Conservation (phyloP, 345 rosid species). For the Xanthoceras sorbifolium region DNA sequence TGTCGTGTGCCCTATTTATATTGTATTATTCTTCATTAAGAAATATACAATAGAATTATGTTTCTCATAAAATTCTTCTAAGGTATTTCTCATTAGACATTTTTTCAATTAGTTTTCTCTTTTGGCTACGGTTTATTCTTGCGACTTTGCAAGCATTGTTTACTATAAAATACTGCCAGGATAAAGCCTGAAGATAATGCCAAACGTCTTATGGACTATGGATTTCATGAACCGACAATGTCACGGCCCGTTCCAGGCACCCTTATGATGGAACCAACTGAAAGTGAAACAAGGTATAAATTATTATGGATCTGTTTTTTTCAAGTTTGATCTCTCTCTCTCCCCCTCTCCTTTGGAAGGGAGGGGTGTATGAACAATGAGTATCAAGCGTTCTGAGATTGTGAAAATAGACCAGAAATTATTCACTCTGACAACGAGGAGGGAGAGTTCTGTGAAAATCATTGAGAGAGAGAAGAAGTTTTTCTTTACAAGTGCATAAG, state of each 20-base stretch:
- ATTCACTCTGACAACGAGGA: too few species aligned
- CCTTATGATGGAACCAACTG: slow-evolving; percentile 98
- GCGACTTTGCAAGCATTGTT: slow-evolving; percentile 6
- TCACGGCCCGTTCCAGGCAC: slow-evolving; percentile 99
- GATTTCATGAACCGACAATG: slow-evolving; percentile 98
- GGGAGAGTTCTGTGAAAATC: too few species aligned
- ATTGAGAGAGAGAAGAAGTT: too few species aligned
- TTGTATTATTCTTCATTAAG: too few species aligned
- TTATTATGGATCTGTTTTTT: neutral
- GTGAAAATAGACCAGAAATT: too few species aligned
- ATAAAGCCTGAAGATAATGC: slow-evolving; percentile 98
- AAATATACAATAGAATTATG: too few species aligned
- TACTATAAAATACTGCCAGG: slow-evolving; percentile 75
- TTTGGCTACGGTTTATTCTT: slow-evolving; percentile 18
- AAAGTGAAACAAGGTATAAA: slow-evolving; percentile 96
- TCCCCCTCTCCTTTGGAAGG: slow-evolving; percentile 9
- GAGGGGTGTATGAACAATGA: too few species aligned
- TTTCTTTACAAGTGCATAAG: too few species aligned
- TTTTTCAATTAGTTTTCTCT: slow-evolving; percentile 3
- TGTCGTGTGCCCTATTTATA: too few species aligned
- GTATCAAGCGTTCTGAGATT: too few species aligned
- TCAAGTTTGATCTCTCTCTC: neutral
- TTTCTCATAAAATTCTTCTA: too few species aligned
- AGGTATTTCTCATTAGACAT: slow-evolving; percentile 47
- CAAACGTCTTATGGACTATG: slow-evolving; percentile 93